These are phyloP conservation scores for Pythium coloratum DNA, from an alignment of 352 stramenopile genomes.

Conservation along the genomic window DNA sequence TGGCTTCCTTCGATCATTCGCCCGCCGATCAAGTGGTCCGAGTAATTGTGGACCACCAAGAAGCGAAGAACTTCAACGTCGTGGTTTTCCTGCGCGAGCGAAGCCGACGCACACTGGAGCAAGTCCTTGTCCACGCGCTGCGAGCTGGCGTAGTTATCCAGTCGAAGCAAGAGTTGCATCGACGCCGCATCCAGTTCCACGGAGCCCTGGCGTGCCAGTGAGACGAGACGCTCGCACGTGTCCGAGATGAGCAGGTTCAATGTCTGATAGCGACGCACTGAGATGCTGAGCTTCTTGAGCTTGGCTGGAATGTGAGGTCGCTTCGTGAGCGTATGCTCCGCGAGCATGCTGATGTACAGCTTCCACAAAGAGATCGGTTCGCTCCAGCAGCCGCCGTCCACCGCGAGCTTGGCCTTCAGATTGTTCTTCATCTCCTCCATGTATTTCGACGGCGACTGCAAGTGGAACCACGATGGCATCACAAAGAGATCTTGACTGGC, in stretches of 20 bases:
- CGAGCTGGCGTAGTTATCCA: constrained; percentile 65
- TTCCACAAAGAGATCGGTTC: constrained; percentile 75
- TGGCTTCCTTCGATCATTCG: constrained; percentile 24
- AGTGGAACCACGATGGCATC: constrained; percentile 82
- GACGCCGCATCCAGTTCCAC: constrained; percentile 44
- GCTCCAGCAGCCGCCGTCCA: constrained; percentile 69
- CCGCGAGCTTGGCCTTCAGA: constrained; percentile 61
- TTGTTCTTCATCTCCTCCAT: constrained; percentile 79
- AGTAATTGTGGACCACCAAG: constrained; percentile 77
- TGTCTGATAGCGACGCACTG: constrained; percentile 66
- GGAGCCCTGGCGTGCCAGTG: constrained; percentile 42
- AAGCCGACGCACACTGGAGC: constrained; percentile 46
- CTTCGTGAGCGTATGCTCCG: constrained; percentile 38
- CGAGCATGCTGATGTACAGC: constrained; percentile 64
- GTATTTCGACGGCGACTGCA: constrained; percentile 56
- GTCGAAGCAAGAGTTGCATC: constrained; percentile 46
- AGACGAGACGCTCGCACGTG: constrained; percentile 62
- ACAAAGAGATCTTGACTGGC: constrained; percentile 71
- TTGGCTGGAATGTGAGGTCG: constrained; percentile 44
- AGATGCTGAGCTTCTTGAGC: constrained; percentile 61
- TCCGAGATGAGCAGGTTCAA: constrained; percentile 82
- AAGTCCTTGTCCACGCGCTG: constrained; percentile 53
- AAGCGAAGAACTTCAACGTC: constrained; percentile 60
- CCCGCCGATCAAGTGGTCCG: constrained; percentile 63
- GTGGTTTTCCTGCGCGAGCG: constrained; percentile 31